Evolutionary conservation across 345 rosid genomes (phyloP).

Genomic region (Euclidium syriacum): DNA sequence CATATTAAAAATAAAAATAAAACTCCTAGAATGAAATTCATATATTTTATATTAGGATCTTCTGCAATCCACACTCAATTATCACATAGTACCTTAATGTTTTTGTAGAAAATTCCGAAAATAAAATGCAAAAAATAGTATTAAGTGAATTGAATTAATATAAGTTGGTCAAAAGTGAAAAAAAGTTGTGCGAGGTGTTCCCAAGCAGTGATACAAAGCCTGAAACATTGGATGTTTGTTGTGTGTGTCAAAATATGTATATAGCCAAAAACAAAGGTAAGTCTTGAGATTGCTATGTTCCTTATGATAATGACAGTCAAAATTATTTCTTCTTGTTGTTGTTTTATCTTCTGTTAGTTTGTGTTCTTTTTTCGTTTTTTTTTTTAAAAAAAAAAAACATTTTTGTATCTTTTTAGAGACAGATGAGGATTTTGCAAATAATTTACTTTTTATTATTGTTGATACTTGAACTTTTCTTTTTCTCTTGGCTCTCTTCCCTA

Average conservation of each 20-base stretch:
- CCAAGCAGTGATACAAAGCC: slow-evolving; percentile 31
- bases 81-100: too few species aligned
- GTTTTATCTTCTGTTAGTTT: slow-evolving; percentile 15
- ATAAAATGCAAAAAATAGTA: background rate
- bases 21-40: too few species aligned
- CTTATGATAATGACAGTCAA: slow-evolving; percentile 33
- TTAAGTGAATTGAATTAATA: background rate
- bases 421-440: background rate
- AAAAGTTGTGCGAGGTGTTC: slow-evolving; percentile 18
- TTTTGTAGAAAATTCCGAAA: too few species aligned
- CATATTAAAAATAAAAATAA: too few species aligned
- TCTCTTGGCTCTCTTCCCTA: slow-evolving; percentile 23
- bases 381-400: background rate
- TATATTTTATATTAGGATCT: too few species aligned
- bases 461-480: slow-evolving; percentile 16
- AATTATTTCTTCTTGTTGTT: slow-evolving; percentile 20
- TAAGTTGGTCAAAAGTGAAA: slow-evolving; percentile 25
- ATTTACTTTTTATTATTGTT: background rate
- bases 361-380: background rate
- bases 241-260: slow-evolving; percentile 20
- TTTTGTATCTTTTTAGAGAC: slow-evolving; percentile 10
- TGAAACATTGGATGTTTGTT: slow-evolving; percentile 15
- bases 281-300: slow-evolving; percentile 26
- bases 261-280: slow-evolving; percentile 18
- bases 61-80: too few species aligned